Conservation (phyloP, 2,329 filamentous ascomycete genomes). For the Alternaria angustiovoidea region DNA sequence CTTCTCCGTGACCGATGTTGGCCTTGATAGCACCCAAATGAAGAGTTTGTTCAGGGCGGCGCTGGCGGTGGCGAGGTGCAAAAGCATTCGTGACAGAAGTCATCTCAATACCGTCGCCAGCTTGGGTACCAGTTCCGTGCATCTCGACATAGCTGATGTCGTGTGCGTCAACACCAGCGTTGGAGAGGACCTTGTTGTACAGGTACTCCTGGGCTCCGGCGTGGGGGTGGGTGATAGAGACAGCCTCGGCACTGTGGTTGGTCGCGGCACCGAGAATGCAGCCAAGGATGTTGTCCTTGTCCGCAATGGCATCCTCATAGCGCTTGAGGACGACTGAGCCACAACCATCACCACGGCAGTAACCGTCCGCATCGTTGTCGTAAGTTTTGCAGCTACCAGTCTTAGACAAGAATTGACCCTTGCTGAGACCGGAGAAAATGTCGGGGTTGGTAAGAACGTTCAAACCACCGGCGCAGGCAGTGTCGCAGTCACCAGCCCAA, state of each 20-base stretch:
- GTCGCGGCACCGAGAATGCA: slow-evolving; percentile 78
- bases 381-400: slow-evolving; percentile 82
- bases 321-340: slow-evolving; percentile 80
- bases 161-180: slow-evolving; percentile 76
- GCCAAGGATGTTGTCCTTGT: slow-evolving; percentile 76
- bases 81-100: slow-evolving; percentile 73
- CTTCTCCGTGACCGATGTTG: slow-evolving; percentile 64
- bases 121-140: slow-evolving; percentile 89
- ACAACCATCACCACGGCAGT: slow-evolving; percentile 80
- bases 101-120: slow-evolving; percentile 85
- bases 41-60: slow-evolving; percentile 59
- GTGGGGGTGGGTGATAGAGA: slow-evolving; percentile 86
- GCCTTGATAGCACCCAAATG: slow-evolving; percentile 65
- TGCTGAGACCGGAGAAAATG: slow-evolving; percentile 77
- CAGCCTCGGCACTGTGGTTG: slow-evolving; percentile 82
- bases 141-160: slow-evolving; percentile 87
- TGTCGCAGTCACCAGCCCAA: slow-evolving; percentile 80
- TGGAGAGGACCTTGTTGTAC: slow-evolving; percentile 73
- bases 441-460: slow-evolving; percentile 83
- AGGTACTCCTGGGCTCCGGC: slow-evolving; percentile 76
- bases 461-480: slow-evolving; percentile 79
- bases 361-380: slow-evolving; percentile 81
- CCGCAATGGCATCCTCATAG: slow-evolving; percentile 77
- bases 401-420: slow-evolving; percentile 80
- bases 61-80: slow-evolving; percentile 61